Base-by-base conservation (phyloP, 306 rosid species). In the Glycine tomentella region DNA sequence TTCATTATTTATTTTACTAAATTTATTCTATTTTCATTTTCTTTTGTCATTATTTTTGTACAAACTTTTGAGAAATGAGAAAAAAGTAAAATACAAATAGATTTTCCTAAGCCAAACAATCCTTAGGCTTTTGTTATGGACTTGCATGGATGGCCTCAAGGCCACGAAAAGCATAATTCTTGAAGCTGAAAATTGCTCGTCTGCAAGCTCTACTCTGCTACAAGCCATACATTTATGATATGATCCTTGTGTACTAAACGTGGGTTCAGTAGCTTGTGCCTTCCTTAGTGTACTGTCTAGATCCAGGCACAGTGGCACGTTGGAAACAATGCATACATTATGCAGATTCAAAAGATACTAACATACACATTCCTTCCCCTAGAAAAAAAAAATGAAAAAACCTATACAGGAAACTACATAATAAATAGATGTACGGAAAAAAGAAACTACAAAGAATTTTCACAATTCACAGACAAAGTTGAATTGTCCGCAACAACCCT, bases 391-490 rank as follows among this genome's bases (percentile, higher is more conserved):
- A 4, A 3, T 20, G 4, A 3, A 76, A 69, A 71, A 58, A 14
- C 48, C 69, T 69, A 79, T 9, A 3, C 11, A 82, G 61, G 70
- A 74, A 82, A 69, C 81, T 49, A 56, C 84, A 34, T 13, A 74
- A 57, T 56, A 68, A 81, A 5, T 0, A 17, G 52, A 52, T 36
- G 78, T 20, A 10, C 8, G 33, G 20, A 16, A 69, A 15, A 81
- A 55, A 81, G 59, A 64, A 66, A 68, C 53, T 82, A 58, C 82
- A 78, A 73, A 58, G 72, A 63, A 80, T 58, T 80, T 50, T 82
- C 71, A 79, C 95, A 88, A 2, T 63, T 82, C 70, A 74, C 95
- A 90, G 3, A 1, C 50, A 69, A 69, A 83, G 82, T 81, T 7
- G 91, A 79, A 8, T 72, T 64, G 65, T 90, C 93, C 3, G 1